These are phyloP conservation scores for Perkinsus marinus DNA, from an alignment of 169 alveolate genomes.

Conservation along the genomic window DNA sequence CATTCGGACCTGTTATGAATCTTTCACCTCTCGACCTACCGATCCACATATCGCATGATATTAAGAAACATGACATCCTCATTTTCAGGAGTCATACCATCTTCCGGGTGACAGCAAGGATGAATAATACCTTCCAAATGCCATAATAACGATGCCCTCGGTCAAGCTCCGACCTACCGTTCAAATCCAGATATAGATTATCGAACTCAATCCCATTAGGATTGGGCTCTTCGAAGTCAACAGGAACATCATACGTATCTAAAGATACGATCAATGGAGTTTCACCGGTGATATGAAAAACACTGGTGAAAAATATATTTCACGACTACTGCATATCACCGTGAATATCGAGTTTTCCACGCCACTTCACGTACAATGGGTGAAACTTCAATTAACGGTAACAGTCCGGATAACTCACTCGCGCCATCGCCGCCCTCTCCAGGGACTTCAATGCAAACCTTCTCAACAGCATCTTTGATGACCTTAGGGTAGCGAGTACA, in stretches of 20 bases:
- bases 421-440: conserved; percentile 31
- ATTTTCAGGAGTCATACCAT: conserved; percentile 62
- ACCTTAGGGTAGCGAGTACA: conserved; percentile 86
- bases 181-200: conserved; percentile 94
- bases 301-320: no score
- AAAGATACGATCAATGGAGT: conserved; percentile 14
- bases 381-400: no score
- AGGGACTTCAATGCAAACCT: conserved; percentile 39
- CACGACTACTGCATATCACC: no score
- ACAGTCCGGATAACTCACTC: no score
- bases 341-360: no score
- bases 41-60: conserved; percentile 77
- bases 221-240: conserved; percentile 40
- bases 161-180: conserved; percentile 49
- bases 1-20: no score
- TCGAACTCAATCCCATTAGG: conserved; percentile 79
- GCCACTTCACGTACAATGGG: no score
- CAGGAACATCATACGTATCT: conserved; percentile 6
- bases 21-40: conserved; percentile 10
- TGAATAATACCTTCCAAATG: conserved; percentile 66
- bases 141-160: no score
- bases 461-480: conserved; percentile 56
- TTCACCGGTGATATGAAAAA: no score
- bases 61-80: conserved; percentile 82
- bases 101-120: conserved; percentile 89